phyloP scores from a whole-genome alignment of 1,139 yeast species.

The Blastobotrys ciferrii region DNA sequence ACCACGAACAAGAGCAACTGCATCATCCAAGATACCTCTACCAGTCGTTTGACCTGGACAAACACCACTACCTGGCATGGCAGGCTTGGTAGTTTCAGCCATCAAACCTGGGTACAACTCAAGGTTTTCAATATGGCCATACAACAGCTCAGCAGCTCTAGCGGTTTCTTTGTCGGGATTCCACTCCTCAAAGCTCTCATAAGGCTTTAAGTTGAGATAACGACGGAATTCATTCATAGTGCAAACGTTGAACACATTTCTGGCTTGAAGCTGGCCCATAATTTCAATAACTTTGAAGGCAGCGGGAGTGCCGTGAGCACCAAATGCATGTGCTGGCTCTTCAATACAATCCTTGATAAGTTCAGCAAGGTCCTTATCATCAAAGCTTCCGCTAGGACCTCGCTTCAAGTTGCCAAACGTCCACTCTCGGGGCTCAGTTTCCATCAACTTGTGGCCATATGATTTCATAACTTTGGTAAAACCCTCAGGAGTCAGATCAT shows the following conservation, averaged over 20 bases:
- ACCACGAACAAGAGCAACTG: slow-evolving; percentile 13
- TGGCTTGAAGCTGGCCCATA: slow-evolving; percentile 13
- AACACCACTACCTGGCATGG: slow-evolving; percentile 13
- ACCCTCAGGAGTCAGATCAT: slow-evolving; percentile 11
- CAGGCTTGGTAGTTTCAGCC: slow-evolving; percentile 15
- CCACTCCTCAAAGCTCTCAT: slow-evolving; percentile 14
- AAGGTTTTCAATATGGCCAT: slow-evolving; percentile 14
- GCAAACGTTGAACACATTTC: slow-evolving; percentile 14
- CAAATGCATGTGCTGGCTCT: slow-evolving; percentile 15
- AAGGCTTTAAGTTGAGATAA: slow-evolving; percentile 13
- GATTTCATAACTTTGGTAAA: slow-evolving; percentile 10
- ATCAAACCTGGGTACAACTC: slow-evolving; percentile 15
- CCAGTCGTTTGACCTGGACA: slow-evolving; percentile 16
- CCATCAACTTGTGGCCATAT: slow-evolving; percentile 10
- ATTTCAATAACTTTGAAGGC: slow-evolving; percentile 12
- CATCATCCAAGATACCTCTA: slow-evolving; percentile 15
- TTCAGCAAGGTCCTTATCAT: slow-evolving; percentile 11
- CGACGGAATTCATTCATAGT: slow-evolving; percentile 15
- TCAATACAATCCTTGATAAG: slow-evolving; percentile 15
- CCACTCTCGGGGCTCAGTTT: slow-evolving; percentile 11
- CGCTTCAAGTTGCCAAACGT: slow-evolving; percentile 12
- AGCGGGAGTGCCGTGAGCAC: slow-evolving; percentile 14
- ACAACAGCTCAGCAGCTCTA: slow-evolving; percentile 13
- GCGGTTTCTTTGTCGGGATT: slow-evolving; percentile 14
- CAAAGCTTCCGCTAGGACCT: slow-evolving; percentile 10